These are phyloP conservation scores for Solanum pinnatisectum DNA, from an alignment of 257 asterid species.

Conservation along the genomic window DNA sequence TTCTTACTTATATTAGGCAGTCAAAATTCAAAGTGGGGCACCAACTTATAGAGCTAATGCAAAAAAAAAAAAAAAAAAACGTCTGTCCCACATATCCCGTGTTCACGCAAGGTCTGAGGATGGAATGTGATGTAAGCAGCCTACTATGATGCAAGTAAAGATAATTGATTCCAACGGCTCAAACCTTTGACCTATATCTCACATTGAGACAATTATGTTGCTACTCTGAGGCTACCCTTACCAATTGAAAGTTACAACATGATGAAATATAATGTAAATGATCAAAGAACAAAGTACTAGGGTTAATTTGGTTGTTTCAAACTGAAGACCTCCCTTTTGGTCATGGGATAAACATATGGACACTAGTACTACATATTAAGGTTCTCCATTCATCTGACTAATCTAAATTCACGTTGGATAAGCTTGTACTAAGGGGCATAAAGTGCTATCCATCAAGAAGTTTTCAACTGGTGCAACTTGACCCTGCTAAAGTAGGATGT, in stretches of 20 bases:
- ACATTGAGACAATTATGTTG: background rate
- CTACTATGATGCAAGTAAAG: background rate
- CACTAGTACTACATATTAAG: too few relatives aligned
- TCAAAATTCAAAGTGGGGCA: background rate
- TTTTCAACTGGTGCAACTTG: background rate
- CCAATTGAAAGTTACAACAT: too few relatives aligned
- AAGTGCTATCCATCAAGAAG: background rate
- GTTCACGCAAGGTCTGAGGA: background rate
- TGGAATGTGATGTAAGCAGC: too few relatives aligned
- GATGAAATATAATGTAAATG: too few relatives aligned
- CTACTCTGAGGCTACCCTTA: background rate
- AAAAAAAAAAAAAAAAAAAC: too few relatives aligned
- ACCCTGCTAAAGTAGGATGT: too few relatives aligned
- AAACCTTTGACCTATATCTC: background rate
- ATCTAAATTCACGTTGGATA: background rate
- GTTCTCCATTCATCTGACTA: background rate
- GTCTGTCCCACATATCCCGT: too few relatives aligned
- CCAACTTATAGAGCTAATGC: background rate
- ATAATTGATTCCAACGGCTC: rapidly evolving
- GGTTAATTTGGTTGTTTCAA: background rate
- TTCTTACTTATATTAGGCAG: background rate
- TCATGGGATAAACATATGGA: too few relatives aligned
- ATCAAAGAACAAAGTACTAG: background rate
- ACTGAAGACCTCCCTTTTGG: too few relatives aligned
- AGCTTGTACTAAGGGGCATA: background rate